Percentiles rank a stretch among this genome's conserved stretches.
Conservation (phyloP, 306 rosid genomes). For the Vigna mungo region DNA sequence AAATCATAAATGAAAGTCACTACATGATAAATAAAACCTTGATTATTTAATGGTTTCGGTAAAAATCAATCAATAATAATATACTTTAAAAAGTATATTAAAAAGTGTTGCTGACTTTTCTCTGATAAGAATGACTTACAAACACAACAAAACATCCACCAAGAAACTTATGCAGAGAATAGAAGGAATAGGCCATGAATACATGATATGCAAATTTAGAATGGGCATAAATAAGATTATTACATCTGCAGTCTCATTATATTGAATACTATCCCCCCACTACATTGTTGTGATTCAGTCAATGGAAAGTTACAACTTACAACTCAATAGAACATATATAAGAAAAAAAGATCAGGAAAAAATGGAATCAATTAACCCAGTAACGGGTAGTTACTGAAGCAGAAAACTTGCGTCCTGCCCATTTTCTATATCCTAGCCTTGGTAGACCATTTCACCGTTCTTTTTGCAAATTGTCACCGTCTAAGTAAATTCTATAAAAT, state of each 20-base stretch:
- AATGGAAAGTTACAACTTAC: conserved; percentile 38
- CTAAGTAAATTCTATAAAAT: conserved; percentile 56
- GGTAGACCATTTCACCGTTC: conserved; percentile 27
- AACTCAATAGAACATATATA: conserved; percentile 40
- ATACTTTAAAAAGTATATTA: not conserved
- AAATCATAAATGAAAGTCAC: no score
- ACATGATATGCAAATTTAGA: conserved; percentile 13
- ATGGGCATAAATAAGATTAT: conserved; percentile 19
- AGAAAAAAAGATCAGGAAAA: conserved; percentile 37
- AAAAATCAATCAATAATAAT: not conserved
- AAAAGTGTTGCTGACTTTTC: not conserved
- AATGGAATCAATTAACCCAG: conserved; percentile 40
- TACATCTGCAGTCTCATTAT: conserved; percentile 38
- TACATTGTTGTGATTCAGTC: conserved; percentile 21
- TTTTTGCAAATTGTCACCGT: conserved; percentile 42
- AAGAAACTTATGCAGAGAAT: not conserved
- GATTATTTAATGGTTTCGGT: no score
- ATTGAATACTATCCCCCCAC: conserved; percentile 22
- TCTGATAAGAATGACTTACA: not conserved
- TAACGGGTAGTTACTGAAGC: conserved; percentile 40
- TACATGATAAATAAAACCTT: no score
- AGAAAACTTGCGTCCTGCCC: conserved; percentile 58
- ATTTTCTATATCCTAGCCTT: conserved; percentile 41
- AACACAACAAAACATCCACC: conserved; percentile 16
- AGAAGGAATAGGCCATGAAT: conserved; percentile 7